A percentile compares a stretch with the other conserved stretches of the same genome.
Evolutionary conservation across 352 stramenopile species (phyloP).

Genomic region (Hyphochytrium catenoides): DNA sequence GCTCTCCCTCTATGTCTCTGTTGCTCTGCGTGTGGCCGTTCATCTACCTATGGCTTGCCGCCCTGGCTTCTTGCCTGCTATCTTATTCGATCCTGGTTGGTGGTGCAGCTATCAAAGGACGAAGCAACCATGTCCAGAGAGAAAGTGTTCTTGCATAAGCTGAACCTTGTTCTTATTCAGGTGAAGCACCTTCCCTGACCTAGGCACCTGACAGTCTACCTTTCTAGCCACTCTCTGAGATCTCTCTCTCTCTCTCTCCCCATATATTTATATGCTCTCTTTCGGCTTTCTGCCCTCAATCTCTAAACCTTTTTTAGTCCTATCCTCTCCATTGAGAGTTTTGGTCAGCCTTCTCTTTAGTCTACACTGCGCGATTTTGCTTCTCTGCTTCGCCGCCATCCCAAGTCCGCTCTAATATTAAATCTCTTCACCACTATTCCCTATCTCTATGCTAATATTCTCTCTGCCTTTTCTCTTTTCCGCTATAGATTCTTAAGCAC

Average conservation of each 20-base stretch:
- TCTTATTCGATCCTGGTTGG: not conserved
- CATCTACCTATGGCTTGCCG: too few species aligned
- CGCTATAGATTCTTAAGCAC: conserved; percentile 94
- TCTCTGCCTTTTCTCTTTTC: not conserved
- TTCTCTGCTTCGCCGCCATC: not conserved
- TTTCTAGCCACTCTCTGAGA: too few species aligned
- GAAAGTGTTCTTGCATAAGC: conserved; percentile 78
- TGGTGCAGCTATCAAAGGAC: conserved; percentile 52
- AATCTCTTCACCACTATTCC: not conserved
- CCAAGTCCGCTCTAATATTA: not conserved
- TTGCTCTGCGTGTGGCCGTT: too few species aligned
- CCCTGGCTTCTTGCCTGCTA: not conserved
- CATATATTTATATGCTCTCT: too few species aligned
- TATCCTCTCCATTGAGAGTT: too few species aligned
- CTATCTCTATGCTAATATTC: not conserved
- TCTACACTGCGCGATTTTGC: too few species aligned
- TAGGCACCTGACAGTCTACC: not conserved
- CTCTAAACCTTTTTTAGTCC: too few species aligned
- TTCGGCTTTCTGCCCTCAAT: too few species aligned
- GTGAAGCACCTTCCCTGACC: too few species aligned
- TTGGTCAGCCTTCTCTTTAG: too few species aligned
- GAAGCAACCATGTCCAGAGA: conserved; percentile 62
- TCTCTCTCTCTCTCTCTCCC: too few species aligned
- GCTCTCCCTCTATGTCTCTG: too few species aligned
- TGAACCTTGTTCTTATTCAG: conserved; percentile 88